Percentiles rank a stretch among this genome's conserved stretches.
These are phyloP conservation scores for Russula brevipes DNA, from an alignment of 768 basidiomycete genomes.

Conservation along the genomic window DNA sequence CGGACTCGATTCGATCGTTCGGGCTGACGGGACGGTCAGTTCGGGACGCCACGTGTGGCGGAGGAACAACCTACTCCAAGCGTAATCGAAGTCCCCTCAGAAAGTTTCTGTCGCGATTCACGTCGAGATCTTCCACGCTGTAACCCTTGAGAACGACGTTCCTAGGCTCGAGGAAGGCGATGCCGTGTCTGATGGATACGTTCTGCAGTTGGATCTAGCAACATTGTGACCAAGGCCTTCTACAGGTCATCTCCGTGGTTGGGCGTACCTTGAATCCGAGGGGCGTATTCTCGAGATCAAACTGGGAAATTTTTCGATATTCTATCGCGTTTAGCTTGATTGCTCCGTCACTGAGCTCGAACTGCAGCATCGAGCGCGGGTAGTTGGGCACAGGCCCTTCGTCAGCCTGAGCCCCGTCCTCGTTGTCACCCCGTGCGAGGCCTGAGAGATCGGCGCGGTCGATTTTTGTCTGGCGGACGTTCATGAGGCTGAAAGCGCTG, in stretches of 20 bases:
- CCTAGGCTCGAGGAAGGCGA: conserved; percentile 71
- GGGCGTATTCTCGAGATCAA: conserved; percentile 70
- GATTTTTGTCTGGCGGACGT: conserved; percentile 57
- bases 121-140: conserved; percentile 60
- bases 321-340: conserved; percentile 71
- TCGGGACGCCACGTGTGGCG: not conserved
- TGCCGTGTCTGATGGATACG: conserved; percentile 60
- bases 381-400: conserved; percentile 79
- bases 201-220: conserved; percentile 64
- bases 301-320: conserved; percentile 55
- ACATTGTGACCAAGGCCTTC: not conserved
- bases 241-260: not conserved
- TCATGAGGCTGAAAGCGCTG: conserved; percentile 77
- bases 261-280: conserved; percentile 73
- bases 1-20: conserved; percentile 4
- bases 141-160: conserved; percentile 58
- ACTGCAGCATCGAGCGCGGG: conserved; percentile 69
- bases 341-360: conserved; percentile 76
- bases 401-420: conserved; percentile 50
- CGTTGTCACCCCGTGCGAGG: conserved; percentile 44
- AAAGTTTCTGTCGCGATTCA: conserved; percentile 53
- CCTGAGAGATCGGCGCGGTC: conserved; percentile 50
- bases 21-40: conserved; percentile 17
- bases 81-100: conserved; percentile 53
- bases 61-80: conserved; percentile 48